These are phyloP conservation scores for Mallotus nudiflorus DNA, from an alignment of 345 rosid species.

Conservation along the genomic window DNA sequence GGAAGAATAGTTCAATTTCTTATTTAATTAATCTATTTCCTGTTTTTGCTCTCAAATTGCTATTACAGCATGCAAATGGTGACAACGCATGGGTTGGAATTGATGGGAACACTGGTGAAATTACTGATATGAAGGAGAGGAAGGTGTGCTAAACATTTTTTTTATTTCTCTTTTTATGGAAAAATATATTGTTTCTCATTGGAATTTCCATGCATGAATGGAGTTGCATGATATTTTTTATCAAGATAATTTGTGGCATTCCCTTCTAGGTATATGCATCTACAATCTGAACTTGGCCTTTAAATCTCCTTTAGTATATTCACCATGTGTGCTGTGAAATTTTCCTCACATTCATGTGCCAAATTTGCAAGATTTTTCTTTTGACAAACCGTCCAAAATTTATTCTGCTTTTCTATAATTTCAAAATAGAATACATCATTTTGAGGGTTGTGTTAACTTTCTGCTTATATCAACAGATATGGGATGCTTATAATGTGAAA, in stretches of 20 bases:
- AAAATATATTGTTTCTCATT: too few species aligned
- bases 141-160: conserved; percentile 48
- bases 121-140: conserved; percentile 90
- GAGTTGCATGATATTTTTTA: too few species aligned
- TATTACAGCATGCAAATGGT: conserved; percentile 86
- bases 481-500: conserved; percentile 97
- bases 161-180: too few species aligned
- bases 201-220: too few species aligned
- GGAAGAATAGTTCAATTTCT: neutral
- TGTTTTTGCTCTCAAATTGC: conserved; percentile 9
- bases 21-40: neutral
- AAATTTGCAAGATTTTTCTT: neutral
- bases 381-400: neutral
- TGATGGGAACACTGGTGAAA: too few species aligned
- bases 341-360: neutral
- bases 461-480: conserved; percentile 49
- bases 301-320: too few species aligned
- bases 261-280: too few species aligned
- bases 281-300: too few species aligned
- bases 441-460: neutral
- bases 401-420: neutral
- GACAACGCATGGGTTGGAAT: conserved; percentile 97
- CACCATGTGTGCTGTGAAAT: too few species aligned
- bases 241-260: too few species aligned
- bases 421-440: too few species aligned